Evolutionary conservation across 2,329 filamentous ascomycete genomes (phyloP).

Genomic region (Colletotrichum aenigma): DNA sequence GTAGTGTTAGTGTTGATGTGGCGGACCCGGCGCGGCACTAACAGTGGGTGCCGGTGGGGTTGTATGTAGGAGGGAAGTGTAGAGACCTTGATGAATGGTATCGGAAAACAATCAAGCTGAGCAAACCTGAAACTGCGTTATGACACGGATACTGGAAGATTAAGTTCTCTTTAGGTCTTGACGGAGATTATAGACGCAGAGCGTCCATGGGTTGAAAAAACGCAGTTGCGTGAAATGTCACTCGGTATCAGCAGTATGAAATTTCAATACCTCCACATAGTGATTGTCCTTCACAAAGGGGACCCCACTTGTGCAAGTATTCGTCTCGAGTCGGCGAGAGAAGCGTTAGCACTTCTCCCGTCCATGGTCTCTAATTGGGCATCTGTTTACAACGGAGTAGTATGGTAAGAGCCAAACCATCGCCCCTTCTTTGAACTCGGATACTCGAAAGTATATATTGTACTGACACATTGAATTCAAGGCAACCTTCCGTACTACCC

Average conservation of each 20-base stretch:
- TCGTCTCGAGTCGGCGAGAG: neutral
- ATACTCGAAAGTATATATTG: neutral
- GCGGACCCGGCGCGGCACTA: too few species aligned
- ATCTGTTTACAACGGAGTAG: neutral
- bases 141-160: neutral
- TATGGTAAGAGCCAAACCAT: neutral
- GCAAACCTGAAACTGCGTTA: neutral
- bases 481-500: constrained; percentile 4
- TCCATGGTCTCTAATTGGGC: neutral
- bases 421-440: fast-evolving
- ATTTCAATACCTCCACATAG: neutral
- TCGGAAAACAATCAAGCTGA: neutral
- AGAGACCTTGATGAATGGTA: neutral
- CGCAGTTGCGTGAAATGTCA: neutral
- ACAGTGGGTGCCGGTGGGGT: too few species aligned
- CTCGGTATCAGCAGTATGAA: neutral
- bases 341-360: neutral
- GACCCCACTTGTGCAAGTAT: neutral
- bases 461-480: neutral
- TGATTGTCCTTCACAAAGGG: neutral
- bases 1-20: too few species aligned
- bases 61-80: too few species aligned
- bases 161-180: neutral
- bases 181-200: neutral
- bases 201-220: neutral